These are phyloP conservation scores for Camelina laxa DNA, from an alignment of 345 rosid genomes.

Conservation along the genomic window DNA sequence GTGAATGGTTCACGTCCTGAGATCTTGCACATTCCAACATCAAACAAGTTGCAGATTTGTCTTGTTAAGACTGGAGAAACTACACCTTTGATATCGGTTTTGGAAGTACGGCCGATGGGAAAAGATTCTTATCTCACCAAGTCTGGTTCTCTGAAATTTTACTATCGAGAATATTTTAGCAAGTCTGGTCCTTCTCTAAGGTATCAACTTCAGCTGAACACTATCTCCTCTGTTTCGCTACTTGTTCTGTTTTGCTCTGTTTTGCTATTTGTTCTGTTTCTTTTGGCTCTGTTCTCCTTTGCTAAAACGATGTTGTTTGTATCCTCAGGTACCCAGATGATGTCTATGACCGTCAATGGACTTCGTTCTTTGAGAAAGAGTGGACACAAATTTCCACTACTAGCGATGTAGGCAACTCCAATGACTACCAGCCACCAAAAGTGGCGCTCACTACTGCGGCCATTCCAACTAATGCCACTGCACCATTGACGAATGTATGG, in stretches of 20 bases:
- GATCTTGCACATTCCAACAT: slow-evolving; percentile 28
- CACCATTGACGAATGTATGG: slow-evolving; percentile 20
- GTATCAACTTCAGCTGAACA: too few relatives aligned
- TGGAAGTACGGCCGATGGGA: background rate
- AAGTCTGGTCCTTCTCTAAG: too few relatives aligned
- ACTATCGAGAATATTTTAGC: too few relatives aligned
- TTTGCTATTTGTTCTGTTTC: too few relatives aligned
- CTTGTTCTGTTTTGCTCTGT: too few relatives aligned
- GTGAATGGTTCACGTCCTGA: background rate
- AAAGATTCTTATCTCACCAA: too few relatives aligned
- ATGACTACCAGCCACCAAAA: slow-evolving; percentile 23
- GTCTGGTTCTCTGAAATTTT: too few relatives aligned
- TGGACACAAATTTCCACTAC: slow-evolving; percentile 16
- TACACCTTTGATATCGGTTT: slow-evolving; percentile 7
- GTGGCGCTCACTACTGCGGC: slow-evolving; percentile 34
- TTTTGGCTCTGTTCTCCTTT: too few relatives aligned
- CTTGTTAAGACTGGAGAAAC: slow-evolving; percentile 40
- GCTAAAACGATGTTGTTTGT: background rate
- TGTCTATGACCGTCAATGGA: slow-evolving; percentile 40
- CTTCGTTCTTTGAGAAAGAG: accelerated
- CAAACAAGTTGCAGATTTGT: slow-evolving; percentile 33
- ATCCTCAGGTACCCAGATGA: slow-evolving; percentile 44
- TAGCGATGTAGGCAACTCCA: background rate
- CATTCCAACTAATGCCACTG: slow-evolving; percentile 14
- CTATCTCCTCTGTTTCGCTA: too few relatives aligned